Evolutionary conservation across 2,329 filamentous ascomycete species (phyloP), one percentile per base, ranked within the genome.

Genomic region (Aspergillus proliferans): DNA sequence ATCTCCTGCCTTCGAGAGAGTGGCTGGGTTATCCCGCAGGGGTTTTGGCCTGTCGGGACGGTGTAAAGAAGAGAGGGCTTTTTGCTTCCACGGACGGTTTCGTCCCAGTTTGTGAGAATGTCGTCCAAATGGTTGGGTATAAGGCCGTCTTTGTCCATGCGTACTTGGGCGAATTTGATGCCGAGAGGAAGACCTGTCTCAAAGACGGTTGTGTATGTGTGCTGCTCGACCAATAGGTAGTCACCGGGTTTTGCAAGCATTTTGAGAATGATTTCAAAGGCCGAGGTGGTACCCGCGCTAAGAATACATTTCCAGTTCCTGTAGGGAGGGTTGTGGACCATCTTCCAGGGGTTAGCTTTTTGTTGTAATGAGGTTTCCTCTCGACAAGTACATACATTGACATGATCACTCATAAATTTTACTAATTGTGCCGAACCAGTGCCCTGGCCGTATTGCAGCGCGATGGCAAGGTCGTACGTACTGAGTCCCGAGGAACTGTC

Each of bases 41-140:
- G 91, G 65, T 95, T 95, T 62, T 95, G 90, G 24, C 90, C 91
- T 0, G 85, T 87, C 0, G 83, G 83, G 1, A 86, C 79, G 2
- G 79, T 84, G 66, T 85, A 85, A 8, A 85, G 68, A 38, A 86
- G 59, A 58, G 76, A 77, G 7, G 83, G 83, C 62, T 84, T 85
- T 18, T 71, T 71, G 6, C 75, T 76, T 22, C 76, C 73, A 6
- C 74, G 65, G 6, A 63, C 67, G 19, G 65, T 60, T 28, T 68
- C 69, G 56, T 85, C 77, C 83, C 83, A 86, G 51, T 72, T 77
- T 44, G 66, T 71, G 22, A 86, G 70, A 7, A 83, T 71, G 4
- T 74, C 62, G 55, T 86, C 82, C 49, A 86, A 71, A n/a, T 70
- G 69, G 10, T 71, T 70, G 0, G 83, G 74, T 1, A 82, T 66